phyloP scores from a whole-genome alignment of 345 rosid genomes.

The Lepidium didymum region DNA sequence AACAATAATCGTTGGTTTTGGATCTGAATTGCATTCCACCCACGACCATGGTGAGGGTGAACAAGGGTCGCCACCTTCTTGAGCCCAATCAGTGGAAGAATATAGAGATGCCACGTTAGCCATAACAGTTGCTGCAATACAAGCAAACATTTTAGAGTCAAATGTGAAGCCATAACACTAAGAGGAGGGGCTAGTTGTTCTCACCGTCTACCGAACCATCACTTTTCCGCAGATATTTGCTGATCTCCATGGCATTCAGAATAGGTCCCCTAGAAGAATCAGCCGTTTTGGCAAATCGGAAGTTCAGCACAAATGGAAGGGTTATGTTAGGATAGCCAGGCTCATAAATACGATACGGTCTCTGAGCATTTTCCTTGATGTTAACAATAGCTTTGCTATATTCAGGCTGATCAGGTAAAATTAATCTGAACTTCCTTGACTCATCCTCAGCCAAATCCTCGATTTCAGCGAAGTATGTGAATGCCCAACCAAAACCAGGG shows the following conservation, averaged over 20 bases:
- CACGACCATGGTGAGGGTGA: constrained; percentile 92
- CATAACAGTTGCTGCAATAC: constrained; percentile 55
- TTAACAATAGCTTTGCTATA: constrained; percentile 72
- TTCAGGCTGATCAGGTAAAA: constrained; percentile 65
- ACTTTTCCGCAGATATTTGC: constrained; percentile 58
- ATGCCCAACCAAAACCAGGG: constrained; percentile 91
- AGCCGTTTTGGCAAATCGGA: constrained; percentile 62
- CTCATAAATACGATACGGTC: constrained; percentile 65
- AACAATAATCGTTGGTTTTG: constrained; percentile 51
- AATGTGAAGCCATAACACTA: constrained; percentile 8
- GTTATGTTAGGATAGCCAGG: constrained; percentile 74
- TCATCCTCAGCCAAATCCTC: constrained; percentile 64
- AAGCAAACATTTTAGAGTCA: constrained; percentile 14
- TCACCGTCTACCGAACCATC: constrained; percentile 80
- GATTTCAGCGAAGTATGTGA: constrained; percentile 81
- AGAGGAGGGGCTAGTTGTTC: constrained; percentile 10
- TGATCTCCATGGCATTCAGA: constrained; percentile 91
- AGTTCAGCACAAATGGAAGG: constrained; percentile 81
- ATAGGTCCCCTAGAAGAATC: constrained; percentile 94
- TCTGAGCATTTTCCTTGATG: constrained; percentile 86
- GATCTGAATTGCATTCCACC: constrained; percentile 69
- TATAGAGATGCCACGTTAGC: constrained; percentile 43
- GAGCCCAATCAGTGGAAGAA: constrained; percentile 68
- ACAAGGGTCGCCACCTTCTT: constrained; percentile 97
- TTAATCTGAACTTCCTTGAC: constrained; percentile 82